Conservation (phyloP, 768 basidiomycete species). For the Serendipita sp. region DNA sequence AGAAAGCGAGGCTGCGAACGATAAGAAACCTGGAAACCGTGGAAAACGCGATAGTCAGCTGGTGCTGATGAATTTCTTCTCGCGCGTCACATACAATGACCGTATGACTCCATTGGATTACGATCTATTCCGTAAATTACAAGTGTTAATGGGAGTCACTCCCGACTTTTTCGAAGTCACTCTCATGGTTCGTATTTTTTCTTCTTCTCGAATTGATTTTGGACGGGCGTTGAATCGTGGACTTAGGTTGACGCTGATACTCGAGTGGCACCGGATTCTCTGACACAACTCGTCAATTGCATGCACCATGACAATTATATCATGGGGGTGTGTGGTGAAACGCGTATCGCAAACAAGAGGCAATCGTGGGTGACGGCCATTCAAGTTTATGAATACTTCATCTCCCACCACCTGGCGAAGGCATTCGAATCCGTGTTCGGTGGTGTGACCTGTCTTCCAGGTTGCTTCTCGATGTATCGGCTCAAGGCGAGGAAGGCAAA, state of each 20-base stretch:
- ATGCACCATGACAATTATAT: constrained; percentile 99
- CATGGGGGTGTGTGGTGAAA: constrained; percentile 99
- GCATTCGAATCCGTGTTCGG: constrained; percentile 99
- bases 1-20: constrained; percentile 61
- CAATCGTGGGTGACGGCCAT: constrained; percentile 98
- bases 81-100: constrained; percentile 97
- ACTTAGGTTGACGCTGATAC: constrained; percentile 94
- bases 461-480: constrained; percentile 99
- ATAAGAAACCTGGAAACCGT: constrained; percentile 93
- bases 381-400: constrained; percentile 98
- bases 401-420: constrained; percentile 95
- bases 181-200: constrained; percentile 60
- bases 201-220: neutral
- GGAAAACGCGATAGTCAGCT: constrained; percentile 98
- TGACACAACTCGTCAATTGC: constrained; percentile 85
- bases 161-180: constrained; percentile 97
- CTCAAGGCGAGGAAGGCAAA: constrained; percentile 78
- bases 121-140: constrained; percentile 93
- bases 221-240: constrained; percentile 4
- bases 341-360: constrained; percentile 95
- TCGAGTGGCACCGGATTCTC: constrained; percentile 80
- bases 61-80: constrained; percentile 99
- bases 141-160: constrained; percentile 95
- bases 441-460: constrained; percentile 96
- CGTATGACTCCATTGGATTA: constrained; percentile 96